Conservation (phyloP, 208 protist genomes). For the Herpetomonas samuelpessoai region DNA sequence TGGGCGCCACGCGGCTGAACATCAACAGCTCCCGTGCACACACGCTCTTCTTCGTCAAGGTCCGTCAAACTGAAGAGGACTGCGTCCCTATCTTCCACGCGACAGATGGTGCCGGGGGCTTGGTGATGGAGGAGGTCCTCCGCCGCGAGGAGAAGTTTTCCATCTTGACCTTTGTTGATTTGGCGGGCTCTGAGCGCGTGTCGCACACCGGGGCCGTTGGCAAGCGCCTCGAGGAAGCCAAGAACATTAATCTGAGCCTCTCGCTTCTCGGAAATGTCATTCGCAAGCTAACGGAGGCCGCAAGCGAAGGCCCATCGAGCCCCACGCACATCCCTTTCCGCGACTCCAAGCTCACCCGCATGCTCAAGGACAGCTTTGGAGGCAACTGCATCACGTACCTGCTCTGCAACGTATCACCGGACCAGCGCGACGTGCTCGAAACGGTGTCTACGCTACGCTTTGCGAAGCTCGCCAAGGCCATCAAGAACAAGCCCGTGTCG, state of each 20-base stretch:
- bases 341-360: constrained; percentile 88
- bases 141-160: constrained; percentile 19
- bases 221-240: constrained; percentile 71
- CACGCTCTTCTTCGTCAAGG: constrained; percentile 70
- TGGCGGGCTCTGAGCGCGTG: constrained; percentile 92
- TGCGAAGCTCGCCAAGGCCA: constrained; percentile 47
- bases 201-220: constrained; percentile 73
- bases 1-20: constrained; percentile 82
- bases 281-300: constrained; percentile 33
- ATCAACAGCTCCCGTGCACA: constrained; percentile 79
- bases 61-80: constrained; percentile 25
- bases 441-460: constrained; percentile 85
- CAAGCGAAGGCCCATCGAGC: neutral
- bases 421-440: constrained; percentile 45
- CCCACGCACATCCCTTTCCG: constrained; percentile 79
- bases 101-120: neutral
- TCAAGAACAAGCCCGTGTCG: constrained; percentile 40
- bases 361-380: constrained; percentile 84
- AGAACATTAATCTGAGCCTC: constrained; percentile 92
- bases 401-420: constrained; percentile 78
- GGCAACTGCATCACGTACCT: constrained; percentile 73
- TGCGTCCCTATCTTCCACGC: neutral
- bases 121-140: neutral
- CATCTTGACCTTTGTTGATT: constrained; percentile 86
- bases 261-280: constrained; percentile 90